phyloP scores from a whole-genome alignment of 345 rosid genomes.

The Microthlaspi erraticum region DNA sequence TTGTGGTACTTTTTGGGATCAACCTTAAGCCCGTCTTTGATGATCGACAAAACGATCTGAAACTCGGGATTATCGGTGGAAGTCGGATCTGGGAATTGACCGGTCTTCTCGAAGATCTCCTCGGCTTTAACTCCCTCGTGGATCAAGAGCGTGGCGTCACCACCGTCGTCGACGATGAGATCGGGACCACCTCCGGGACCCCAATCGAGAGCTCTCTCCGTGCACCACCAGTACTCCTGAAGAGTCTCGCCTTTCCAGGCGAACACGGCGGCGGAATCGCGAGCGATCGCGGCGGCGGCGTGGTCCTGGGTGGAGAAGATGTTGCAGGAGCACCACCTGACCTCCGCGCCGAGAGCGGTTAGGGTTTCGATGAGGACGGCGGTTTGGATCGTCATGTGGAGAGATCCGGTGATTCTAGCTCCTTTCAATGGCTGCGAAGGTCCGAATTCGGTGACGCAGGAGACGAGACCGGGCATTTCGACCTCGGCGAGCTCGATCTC shows the following conservation, averaged over 20 bases:
- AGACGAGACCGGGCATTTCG: slow-evolving; percentile 88
- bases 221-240: slow-evolving; percentile 98
- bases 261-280: slow-evolving; percentile 88
- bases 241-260: slow-evolving; percentile 99
- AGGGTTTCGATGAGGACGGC: slow-evolving; percentile 91
- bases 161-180: slow-evolving; percentile 94
- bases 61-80: slow-evolving; percentile 65
- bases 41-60: slow-evolving; percentile 62
- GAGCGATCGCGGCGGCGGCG: slow-evolving; percentile 92
- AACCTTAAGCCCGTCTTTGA: slow-evolving; percentile 61
- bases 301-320: slow-evolving; percentile 97
- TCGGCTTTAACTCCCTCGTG: slow-evolving; percentile 97
- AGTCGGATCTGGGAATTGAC: slow-evolving; percentile 69
- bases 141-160: slow-evolving; percentile 88
- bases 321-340: slow-evolving; percentile 98
- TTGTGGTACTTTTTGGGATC: slow-evolving; percentile 73
- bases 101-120: slow-evolving; percentile 70
- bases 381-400: slow-evolving; percentile 96
- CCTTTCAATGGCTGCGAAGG: slow-evolving; percentile 87
- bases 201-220: slow-evolving; percentile 95
- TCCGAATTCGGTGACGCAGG: slow-evolving; percentile 85
- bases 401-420: slow-evolving; percentile 85
- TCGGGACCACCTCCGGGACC: slow-evolving; percentile 90
- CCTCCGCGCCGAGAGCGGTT: slow-evolving; percentile 83
- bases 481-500: slow-evolving; percentile 87